phyloP scores from a whole-genome alignment of 2,329 filamentous ascomycete genomes.

The Xylariomycetidae sp. region DNA sequence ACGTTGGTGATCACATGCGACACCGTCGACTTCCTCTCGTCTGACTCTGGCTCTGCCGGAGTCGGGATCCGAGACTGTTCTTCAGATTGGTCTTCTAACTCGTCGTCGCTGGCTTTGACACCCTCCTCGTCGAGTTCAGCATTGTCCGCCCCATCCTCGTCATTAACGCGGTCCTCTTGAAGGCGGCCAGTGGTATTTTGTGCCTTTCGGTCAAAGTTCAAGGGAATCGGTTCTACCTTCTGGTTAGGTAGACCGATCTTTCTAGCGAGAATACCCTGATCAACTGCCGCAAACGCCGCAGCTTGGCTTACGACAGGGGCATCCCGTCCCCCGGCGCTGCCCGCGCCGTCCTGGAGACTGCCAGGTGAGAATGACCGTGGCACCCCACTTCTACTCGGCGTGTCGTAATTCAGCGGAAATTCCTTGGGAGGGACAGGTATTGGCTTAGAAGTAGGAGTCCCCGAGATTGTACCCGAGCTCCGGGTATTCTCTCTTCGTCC shows the following conservation, averaged over 20 bases:
- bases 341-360: conserved; percentile 25
- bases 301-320: conserved; percentile 44
- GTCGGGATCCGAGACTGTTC: conserved; percentile 22
- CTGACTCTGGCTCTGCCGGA: conserved; percentile 16
- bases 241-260: conserved; percentile 45
- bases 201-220: conserved; percentile 36
- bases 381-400: conserved; percentile 26
- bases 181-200: conserved; percentile 22
- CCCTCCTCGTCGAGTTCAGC: conserved; percentile 14
- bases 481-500: conserved; percentile 43
- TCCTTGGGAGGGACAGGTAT: conserved; percentile 39
- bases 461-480: conserved; percentile 22
- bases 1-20: conserved; percentile 78
- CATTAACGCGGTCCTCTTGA: conserved; percentile 17
- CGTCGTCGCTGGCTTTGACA: conserved; percentile 11
- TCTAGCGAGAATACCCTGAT: conserved; percentile 56
- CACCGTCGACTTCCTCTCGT: conserved; percentile 55
- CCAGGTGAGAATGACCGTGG: conserved; percentile 38
- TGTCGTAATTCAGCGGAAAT: conserved; percentile 33
- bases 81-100: conserved; percentile 19
- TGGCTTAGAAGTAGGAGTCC: conserved; percentile 29
- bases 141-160: conserved; percentile 21
- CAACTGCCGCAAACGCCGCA: conserved; percentile 59
- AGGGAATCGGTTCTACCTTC: conserved; percentile 41
- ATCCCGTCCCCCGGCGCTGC: conserved; percentile 21